phyloP scores from a whole-genome alignment of 306 rosid species.

The Cercis canadensis region DNA sequence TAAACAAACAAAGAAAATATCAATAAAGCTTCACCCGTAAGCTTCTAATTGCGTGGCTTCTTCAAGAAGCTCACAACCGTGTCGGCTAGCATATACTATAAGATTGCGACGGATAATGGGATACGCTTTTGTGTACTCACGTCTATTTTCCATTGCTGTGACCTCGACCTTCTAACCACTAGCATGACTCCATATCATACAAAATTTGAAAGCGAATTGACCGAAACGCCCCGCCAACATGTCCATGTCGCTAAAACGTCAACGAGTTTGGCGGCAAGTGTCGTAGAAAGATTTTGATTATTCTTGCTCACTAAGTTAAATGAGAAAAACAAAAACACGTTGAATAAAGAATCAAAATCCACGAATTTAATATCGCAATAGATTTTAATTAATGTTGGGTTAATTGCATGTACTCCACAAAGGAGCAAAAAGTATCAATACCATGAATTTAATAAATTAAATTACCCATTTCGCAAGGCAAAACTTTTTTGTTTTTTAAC shows the following conservation, averaged over 20 bases:
- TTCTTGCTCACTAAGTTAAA: too few species aligned
- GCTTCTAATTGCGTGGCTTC: constrained; percentile 69
- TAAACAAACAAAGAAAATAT: too few species aligned
- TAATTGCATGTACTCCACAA: background rate
- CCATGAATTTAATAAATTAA: background rate
- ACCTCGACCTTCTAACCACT: constrained; percentile 22
- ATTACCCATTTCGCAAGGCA: too few species aligned
- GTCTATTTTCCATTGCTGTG: background rate
- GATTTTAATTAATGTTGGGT: background rate
- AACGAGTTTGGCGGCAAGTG: background rate
- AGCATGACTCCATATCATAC: background rate
- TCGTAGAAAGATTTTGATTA: background rate
- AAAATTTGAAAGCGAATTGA: constrained; percentile 8
- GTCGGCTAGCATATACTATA: constrained; percentile 46
- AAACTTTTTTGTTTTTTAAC: too few species aligned
- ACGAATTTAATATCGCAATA: background rate
- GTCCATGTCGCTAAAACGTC: constrained; percentile 14
- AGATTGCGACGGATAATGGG: background rate
- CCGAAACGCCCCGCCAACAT: constrained; percentile 18
- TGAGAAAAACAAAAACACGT: background rate
- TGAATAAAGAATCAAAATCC: background rate
- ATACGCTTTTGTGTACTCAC: constrained; percentile 7
- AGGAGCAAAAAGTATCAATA: background rate
- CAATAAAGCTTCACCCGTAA: constrained; percentile 52
- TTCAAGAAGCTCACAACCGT: constrained; percentile 48